Base-by-base conservation (phyloP, 192 early-diverging fungal species). In the Coemansia sp. region DNA sequence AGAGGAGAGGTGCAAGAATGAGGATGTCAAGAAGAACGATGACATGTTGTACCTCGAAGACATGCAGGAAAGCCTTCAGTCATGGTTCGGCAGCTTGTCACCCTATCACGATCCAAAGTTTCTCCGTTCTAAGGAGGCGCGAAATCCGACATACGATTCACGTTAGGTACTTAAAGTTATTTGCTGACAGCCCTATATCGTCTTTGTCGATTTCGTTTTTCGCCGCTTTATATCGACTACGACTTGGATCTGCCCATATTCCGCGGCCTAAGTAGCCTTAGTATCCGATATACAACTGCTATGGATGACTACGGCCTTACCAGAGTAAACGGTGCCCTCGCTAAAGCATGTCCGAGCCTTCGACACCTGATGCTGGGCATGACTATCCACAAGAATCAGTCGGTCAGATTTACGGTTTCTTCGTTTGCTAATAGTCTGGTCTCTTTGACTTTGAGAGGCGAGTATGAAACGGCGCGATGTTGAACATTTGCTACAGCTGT, bases 361-460 rank as follows among this genome's bases (percentile, higher is more conserved):
- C n/a, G 34, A 12, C 49, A 22, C 33, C 33, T 70, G 44, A 11
- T 60, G 24, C 64, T 76, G 27, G 40, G 40, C 31, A 40, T 62
- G 52, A 50, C 18, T 20, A 9, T 47, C 20, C 5, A 11, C 10
- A 38, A 16, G 31, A 7, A 33, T 2, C 11, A 31, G 9, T 0
- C 2, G 8, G 0, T 15, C 9, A 6, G 0, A 11, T 5, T 15
- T 8, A 34, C 18, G 20, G 3, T 16, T 16, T 16, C 2, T 6
- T 20, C 18, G 15, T 72, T 72, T 66, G 63, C 63, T 1, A 40
- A 65, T 5, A 10, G n/a, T 13, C 71, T 73, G 39, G 13, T 15
- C 1, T 20, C 16, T 3, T 36, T 73, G 41, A 34, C 38, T 0
- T 24, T 73, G 41, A 9, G 22, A 34, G 12, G 40, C n/a, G 5